A percentile compares a stretch with the other conserved stretches of the same genome.
Conservation (phyloP, 2,329 filamentous ascomycete genomes). For the Didymella arachidicola region DNA sequence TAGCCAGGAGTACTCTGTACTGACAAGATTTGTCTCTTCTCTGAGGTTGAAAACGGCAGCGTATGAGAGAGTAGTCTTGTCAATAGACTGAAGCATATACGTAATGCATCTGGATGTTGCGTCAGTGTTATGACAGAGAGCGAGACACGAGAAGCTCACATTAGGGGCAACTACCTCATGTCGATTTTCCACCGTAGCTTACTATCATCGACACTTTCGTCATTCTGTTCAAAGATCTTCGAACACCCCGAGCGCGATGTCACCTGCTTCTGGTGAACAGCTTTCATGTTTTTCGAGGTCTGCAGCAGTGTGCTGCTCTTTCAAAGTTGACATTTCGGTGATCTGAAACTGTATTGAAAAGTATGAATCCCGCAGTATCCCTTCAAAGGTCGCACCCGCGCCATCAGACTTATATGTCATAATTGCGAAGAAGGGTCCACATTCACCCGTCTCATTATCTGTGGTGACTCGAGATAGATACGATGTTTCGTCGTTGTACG, state of each 20-base stretch:
- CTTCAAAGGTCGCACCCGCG: neutral
- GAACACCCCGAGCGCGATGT: conserved; percentile 2
- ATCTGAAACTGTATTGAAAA: neutral
- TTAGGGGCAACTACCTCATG: conserved; percentile 2
- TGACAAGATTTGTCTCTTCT: neutral
- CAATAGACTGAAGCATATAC: conserved; percentile 1
- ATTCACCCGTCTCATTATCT: neutral
- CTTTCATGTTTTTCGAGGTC: neutral
- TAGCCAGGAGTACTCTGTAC: neutral
- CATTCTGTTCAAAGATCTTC: neutral
- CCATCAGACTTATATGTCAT: neutral
- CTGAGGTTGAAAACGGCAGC: neutral
- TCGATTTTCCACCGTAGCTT: conserved; percentile 6
- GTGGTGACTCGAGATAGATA: neutral
- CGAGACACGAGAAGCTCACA: neutral
- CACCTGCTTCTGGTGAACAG: neutral
- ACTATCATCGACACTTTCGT: neutral
- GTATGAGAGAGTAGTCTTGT: conserved; percentile 1
- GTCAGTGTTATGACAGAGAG: neutral
- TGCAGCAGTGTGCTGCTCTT: neutral
- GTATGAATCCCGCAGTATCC: neutral
- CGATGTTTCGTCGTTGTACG: neutral
- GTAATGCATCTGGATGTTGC: neutral
- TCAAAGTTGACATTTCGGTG: neutral
- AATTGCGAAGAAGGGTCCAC: neutral